Percentiles rank a stretch among this genome's conserved stretches.
These are phyloP conservation scores for Kluyveromyces sp. DNA, from an alignment of 1,139 yeast species.

Conservation along the genomic window DNA sequence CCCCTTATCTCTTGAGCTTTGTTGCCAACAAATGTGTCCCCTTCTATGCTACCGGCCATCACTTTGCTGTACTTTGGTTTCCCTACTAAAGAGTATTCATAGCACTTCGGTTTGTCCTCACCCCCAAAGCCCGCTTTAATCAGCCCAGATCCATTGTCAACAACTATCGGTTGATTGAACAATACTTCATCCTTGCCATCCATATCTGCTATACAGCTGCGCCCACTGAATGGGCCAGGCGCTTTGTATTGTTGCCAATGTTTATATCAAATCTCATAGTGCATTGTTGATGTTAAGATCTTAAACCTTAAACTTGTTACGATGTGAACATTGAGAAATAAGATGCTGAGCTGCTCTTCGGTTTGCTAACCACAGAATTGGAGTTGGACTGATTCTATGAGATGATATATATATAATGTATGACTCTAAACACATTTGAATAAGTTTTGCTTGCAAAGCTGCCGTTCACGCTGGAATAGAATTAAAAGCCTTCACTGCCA, in stretches of 20 bases:
- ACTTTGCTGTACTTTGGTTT: constrained; percentile 75
- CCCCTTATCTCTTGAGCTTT: constrained; percentile 74
- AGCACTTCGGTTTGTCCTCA: constrained; percentile 67
- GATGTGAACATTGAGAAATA: too few relatives aligned
- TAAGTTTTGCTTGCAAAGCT: too few relatives aligned
- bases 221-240: not conserved
- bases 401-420: too few relatives aligned
- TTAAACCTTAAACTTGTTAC: not conserved
- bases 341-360: not conserved
- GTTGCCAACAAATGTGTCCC: constrained; percentile 62
- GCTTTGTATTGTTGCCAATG: not conserved
- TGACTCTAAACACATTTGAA: not conserved
- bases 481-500: constrained; percentile 49
- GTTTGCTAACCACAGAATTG: too few relatives aligned
- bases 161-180: constrained; percentile 79
- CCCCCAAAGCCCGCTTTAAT: constrained; percentile 93
- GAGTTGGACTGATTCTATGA: too few relatives aligned
- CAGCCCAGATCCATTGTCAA: constrained; percentile 90
- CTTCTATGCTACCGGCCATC: constrained; percentile 74
- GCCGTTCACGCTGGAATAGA: not conserved
- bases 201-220: not conserved
- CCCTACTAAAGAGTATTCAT: constrained; percentile 51
- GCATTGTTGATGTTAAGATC: not conserved
- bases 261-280: not conserved
- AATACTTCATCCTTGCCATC: constrained; percentile 16